Percentiles rank a stretch among this genome's conserved stretches.
Evolutionary conservation across 768 basidiomycete species (phyloP).

Genomic region (Hygrocybe coccinea): DNA sequence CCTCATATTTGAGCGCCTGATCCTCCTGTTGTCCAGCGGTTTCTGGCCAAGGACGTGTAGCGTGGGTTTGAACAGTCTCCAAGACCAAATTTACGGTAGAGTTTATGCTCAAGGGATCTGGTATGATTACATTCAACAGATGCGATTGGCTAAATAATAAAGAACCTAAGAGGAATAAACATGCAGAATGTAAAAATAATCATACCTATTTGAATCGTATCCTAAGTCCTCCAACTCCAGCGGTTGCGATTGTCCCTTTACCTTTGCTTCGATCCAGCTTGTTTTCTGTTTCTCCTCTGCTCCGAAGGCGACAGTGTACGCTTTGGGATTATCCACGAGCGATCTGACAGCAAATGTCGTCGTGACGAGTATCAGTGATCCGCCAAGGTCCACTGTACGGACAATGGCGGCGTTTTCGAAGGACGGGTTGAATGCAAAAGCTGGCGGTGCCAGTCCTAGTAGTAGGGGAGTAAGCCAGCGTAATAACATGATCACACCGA

Average conservation of each 20-base stretch:
- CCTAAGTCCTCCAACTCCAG: constrained; percentile 49
- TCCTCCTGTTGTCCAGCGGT: constrained; percentile 68
- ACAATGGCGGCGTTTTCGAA: constrained; percentile 90
- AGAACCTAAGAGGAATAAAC: constrained; percentile 7
- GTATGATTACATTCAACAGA: constrained; percentile 59
- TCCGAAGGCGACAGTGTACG: constrained; percentile 66
- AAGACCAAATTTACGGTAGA: constrained; percentile 72
- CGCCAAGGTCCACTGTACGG: constrained; percentile 84
- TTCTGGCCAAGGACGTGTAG: constrained; percentile 70
- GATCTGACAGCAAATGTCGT: constrained; percentile 85
- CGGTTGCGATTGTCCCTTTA: constrained; percentile 64
- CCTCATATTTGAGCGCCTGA: constrained; percentile 73
- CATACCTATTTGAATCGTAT: constrained; percentile 50
- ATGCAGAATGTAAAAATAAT: constrained; percentile 12
- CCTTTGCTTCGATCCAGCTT: constrained; percentile 72
- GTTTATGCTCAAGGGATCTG: constrained; percentile 52
- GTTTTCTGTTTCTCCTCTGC: constrained; percentile 59
- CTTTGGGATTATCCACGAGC: constrained; percentile 51
- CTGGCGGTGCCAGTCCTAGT: constrained; percentile 36
- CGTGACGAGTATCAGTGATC: constrained; percentile 80
- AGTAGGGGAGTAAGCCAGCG: constrained; percentile 47
- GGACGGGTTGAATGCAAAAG: constrained; percentile 40
- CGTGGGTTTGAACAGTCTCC: constrained; percentile 74
- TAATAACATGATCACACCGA: constrained; percentile 35
- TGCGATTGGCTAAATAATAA: constrained; percentile 40